Evolutionary conservation across 2,329 filamentous ascomycete genomes (phyloP).

Genomic region (Hypomyces perniciosus): DNA sequence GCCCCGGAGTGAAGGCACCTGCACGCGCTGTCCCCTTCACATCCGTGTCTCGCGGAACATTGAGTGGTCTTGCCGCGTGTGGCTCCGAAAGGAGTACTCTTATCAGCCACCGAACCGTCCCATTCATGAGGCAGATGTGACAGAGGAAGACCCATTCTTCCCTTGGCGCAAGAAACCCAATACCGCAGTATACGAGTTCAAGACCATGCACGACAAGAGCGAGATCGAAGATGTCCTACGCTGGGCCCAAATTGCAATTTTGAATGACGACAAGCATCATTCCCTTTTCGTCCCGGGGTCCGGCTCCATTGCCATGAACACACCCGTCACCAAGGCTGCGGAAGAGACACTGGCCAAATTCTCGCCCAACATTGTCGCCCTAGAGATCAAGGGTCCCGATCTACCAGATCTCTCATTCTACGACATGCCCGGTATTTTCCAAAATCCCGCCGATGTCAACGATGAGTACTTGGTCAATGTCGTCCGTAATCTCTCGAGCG

Average conservation of each 20-base stretch:
- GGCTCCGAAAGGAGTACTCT: slow-evolving; percentile 58
- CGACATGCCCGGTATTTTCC: slow-evolving; percentile 78
- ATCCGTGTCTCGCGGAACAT: slow-evolving; percentile 60
- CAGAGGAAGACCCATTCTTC: slow-evolving; percentile 48
- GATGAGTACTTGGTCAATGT: slow-evolving; percentile 66
- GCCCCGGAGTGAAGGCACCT: slow-evolving; percentile 61
- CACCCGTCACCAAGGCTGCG: slow-evolving; percentile 28
- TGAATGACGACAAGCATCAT: slow-evolving; percentile 58
- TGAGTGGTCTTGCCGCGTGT: slow-evolving; percentile 64
- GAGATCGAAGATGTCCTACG: slow-evolving; percentile 63
- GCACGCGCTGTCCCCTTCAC: slow-evolving; percentile 74
- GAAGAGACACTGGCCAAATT: slow-evolving; percentile 57
- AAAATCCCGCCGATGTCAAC: slow-evolving; percentile 55
- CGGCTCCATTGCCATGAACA: slow-evolving; percentile 34
- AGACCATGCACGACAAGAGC: slow-evolving; percentile 52
- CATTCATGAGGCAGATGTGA: slow-evolving; percentile 43
- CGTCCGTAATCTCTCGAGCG: slow-evolving; percentile 62
- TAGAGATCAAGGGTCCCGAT: slow-evolving; percentile 67
- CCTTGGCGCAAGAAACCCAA: slow-evolving; percentile 55
- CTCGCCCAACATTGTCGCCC: slow-evolving; percentile 71
- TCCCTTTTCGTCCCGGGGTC: slow-evolving; percentile 49
- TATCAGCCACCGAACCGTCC: slow-evolving; percentile 39
- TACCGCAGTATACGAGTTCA: slow-evolving; percentile 51
- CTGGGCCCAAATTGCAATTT: slow-evolving; percentile 70
- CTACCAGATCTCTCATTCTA: slow-evolving; percentile 75